These are phyloP conservation scores for Leccinum ochraceum DNA, from an alignment of 768 basidiomycete species.

Conservation along the genomic window DNA sequence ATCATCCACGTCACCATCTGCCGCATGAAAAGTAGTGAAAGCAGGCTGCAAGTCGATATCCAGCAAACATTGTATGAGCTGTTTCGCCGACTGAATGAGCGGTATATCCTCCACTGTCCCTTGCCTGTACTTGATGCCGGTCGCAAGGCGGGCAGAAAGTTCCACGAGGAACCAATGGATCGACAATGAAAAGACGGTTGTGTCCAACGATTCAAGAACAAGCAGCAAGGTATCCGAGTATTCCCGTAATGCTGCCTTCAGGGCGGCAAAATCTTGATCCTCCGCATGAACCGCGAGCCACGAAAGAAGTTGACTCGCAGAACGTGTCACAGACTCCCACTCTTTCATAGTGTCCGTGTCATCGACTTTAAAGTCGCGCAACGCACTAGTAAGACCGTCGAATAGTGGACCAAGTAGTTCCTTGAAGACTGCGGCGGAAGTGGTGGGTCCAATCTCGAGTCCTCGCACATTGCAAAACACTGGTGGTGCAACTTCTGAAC, in stretches of 20 bases:
- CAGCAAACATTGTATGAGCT: slow-evolving; percentile 54
- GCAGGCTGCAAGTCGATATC: slow-evolving; percentile 47
- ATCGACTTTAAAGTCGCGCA: slow-evolving; percentile 35
- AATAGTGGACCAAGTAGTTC: slow-evolving; percentile 46
- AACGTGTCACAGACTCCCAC: slow-evolving; percentile 43
- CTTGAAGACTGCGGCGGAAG: slow-evolving; percentile 46
- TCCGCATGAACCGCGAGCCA: slow-evolving; percentile 40
- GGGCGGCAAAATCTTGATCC: slow-evolving; percentile 32
- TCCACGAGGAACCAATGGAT: slow-evolving; percentile 70
- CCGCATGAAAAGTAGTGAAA: slow-evolving; percentile 20
- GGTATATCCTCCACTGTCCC: slow-evolving; percentile 28
- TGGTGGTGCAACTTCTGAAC: slow-evolving; percentile 31
- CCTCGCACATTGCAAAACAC: slow-evolving; percentile 36
- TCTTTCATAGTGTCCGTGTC: slow-evolving; percentile 29
- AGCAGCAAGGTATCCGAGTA: slow-evolving; percentile 40
- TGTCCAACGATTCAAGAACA: slow-evolving; percentile 39
- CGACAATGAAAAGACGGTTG: slow-evolving; percentile 40
- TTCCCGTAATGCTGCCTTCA: slow-evolving; percentile 38
- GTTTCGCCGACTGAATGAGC: slow-evolving; percentile 31
- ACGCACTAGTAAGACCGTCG: slow-evolving; percentile 43
- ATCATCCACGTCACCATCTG: slow-evolving; percentile 32
- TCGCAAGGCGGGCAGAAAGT: slow-evolving; percentile 43
- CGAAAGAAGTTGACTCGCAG: slow-evolving; percentile 47
- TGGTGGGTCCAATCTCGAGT: slow-evolving; percentile 45
- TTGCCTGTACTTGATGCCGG: slow-evolving; percentile 27